Evolutionary conservation across 2,329 filamentous ascomycete species (phyloP).

Genomic region (Elsinoe batatas): DNA sequence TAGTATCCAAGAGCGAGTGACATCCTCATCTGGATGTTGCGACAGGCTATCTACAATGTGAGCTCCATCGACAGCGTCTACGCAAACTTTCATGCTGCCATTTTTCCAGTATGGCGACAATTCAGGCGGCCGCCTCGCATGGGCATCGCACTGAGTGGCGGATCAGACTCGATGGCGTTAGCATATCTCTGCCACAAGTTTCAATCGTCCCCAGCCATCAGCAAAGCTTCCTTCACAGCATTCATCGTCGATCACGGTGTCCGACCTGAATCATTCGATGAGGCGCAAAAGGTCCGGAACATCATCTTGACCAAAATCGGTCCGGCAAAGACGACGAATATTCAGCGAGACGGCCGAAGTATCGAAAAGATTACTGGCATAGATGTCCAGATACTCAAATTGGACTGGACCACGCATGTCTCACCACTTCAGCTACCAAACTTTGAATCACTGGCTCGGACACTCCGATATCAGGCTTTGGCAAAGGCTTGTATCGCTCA

Average conservation of each 20-base stretch:
- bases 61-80: background rate
- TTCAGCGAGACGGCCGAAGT: background rate
- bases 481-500: constrained; percentile 49
- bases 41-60: background rate
- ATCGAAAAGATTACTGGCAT: constrained; percentile 11
- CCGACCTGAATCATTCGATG: constrained; percentile 44
- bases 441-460: constrained; percentile 69
- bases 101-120: constrained; percentile 5
- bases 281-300: constrained; percentile 43
- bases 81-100: background rate
- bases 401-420: constrained; percentile 30
- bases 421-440: constrained; percentile 44
- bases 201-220: background rate
- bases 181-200: constrained; percentile 57
- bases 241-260: constrained; percentile 54
- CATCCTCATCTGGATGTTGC: background rate
- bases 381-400: constrained; percentile 21
- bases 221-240: constrained; percentile 33
- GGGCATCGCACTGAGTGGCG: constrained; percentile 73
- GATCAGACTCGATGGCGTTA: constrained; percentile 96
- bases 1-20: too few relatives aligned
- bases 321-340: constrained; percentile 18
- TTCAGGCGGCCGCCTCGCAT: background rate
- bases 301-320: constrained; percentile 34
- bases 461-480: constrained; percentile 60